Evolutionary conservation across 2,329 filamentous ascomycete species (phyloP), one percentile per base, ranked within the genome.

Genomic region (Blastomyces silverae): DNA sequence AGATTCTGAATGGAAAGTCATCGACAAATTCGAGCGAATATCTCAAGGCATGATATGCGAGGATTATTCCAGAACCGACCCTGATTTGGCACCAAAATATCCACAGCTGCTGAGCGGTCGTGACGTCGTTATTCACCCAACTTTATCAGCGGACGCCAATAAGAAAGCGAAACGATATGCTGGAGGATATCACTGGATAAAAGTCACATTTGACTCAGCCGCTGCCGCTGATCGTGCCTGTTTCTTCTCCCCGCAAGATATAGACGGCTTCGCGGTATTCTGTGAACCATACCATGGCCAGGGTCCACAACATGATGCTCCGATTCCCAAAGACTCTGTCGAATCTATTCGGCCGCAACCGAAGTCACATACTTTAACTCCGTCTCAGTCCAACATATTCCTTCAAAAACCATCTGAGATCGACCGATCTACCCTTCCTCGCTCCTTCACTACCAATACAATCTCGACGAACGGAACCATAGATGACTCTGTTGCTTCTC

Each of bases 121-220:
- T 70, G 85, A 89, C 61, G 87, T 89, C 11, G 84, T 89, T 10
- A 87, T 88, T 59, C 85, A 87, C 65, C 83, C 85, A 62, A 84
- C 84, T 11, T 79, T 96, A 62, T 89, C 88, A 1, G 79, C 84
- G 22, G 87, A 89, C 48, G 90, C 95, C 71, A 86, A 92, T 64
- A 82, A 84, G 63, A 89, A 92, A 75, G 90, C 93, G 72, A 91
- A 92, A 77, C 85, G 84, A 67, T 92, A 91, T 67, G 89, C 88
- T 57, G 90, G 91, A 61, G 93, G 93, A 55, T 85, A 89, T 70
- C 90, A 96, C 80, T 97, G 93, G 93, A 91, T 97, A 71, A 92
- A 92, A 75, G 82, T 92, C 64, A 92, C 89, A 0, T 92, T 91
- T 71, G 89, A 91, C 76, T 90, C 87, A 53, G 82, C 83, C 60